Evolutionary conservation across 176 grass and related monocot genomes (phyloP).

Genomic region (Hsuehochloa calcarea): DNA sequence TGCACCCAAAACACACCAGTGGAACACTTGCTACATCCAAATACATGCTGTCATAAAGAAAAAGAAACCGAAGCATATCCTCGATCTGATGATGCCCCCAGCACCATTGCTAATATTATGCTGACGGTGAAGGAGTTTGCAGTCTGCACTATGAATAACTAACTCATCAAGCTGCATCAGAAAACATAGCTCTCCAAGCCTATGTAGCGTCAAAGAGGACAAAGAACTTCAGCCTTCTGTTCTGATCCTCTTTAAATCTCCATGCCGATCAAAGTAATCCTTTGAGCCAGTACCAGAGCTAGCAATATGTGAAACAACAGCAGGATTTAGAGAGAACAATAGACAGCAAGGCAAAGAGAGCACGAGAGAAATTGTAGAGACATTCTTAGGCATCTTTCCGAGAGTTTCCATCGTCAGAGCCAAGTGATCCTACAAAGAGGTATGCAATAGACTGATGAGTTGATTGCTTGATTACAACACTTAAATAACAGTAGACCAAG

Average conservation of each 20-base stretch:
- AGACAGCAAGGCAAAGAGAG: background rate
- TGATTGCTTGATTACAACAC: constrained; percentile 5
- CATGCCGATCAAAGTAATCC: constrained; percentile 76
- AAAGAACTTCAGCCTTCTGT: constrained; percentile 56
- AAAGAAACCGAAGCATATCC: background rate
- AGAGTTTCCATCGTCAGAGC: constrained; percentile 92
- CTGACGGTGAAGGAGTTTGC: background rate
- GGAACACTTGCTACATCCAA: background rate
- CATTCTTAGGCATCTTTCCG: constrained; percentile 89
- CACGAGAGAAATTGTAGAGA: background rate
- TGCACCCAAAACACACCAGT: constrained; percentile 23
- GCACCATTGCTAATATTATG: background rate
- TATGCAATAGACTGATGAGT: background rate
- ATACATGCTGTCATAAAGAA: background rate
- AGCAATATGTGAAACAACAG: constrained; percentile 54
- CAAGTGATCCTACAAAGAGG: constrained; percentile 73
- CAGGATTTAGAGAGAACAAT: background rate
- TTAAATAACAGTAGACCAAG: background rate
- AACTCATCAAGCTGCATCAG: background rate
- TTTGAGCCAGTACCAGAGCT: constrained; percentile 61
- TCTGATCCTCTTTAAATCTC: constrained; percentile 74
- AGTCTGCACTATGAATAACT: background rate
- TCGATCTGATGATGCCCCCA: background rate
- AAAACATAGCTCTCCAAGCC: background rate
- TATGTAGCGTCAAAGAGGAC: constrained; percentile 4